These are phyloP conservation scores for Ettlia oleoabundans DNA, from an alignment of 139 green algal species.

Conservation along the genomic window DNA sequence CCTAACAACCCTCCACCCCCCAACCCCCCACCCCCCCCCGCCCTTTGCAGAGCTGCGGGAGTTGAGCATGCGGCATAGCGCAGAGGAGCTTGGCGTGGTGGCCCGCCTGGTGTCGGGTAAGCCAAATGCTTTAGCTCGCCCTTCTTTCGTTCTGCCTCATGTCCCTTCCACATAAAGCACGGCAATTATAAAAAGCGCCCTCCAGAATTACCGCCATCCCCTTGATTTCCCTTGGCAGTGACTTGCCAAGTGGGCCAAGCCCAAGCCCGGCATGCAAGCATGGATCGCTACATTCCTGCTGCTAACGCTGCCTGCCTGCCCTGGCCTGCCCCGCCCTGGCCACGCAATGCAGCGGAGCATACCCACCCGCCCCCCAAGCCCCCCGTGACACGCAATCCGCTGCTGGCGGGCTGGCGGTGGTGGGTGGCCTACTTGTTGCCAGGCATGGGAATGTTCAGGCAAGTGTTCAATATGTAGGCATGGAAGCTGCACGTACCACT, in stretches of 20 bases:
- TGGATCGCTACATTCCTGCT: too few species aligned
- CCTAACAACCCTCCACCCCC: too few species aligned
- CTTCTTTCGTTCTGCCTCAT: not conserved
- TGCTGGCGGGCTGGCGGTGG: not conserved
- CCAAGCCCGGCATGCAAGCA: too few species aligned
- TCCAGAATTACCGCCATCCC: too few species aligned
- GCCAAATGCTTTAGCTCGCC: not conserved
- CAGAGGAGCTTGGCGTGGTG: not conserved
- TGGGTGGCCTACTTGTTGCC: constrained; percentile 13
- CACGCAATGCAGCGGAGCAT: not conserved
- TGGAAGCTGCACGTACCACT: not conserved
- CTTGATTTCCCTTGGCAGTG: too few species aligned
- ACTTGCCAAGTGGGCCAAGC: too few species aligned
- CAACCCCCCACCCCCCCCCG: too few species aligned
- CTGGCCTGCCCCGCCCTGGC: too few species aligned
- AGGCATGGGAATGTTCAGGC: constrained; percentile 41
- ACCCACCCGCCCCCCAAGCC: not conserved
- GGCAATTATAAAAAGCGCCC: too few species aligned
- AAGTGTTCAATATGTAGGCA: not conserved
- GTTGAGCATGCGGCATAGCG: not conserved
- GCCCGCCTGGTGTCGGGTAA: not conserved
- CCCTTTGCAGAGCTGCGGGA: not conserved
- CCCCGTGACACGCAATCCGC: not conserved
- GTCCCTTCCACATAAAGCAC: too few species aligned
- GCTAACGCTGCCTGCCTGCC: too few species aligned